Evolutionary conservation across 1,139 yeast genomes (phyloP), one percentile per base, ranked within the genome.

Genomic region (Candida sanyaensis): DNA sequence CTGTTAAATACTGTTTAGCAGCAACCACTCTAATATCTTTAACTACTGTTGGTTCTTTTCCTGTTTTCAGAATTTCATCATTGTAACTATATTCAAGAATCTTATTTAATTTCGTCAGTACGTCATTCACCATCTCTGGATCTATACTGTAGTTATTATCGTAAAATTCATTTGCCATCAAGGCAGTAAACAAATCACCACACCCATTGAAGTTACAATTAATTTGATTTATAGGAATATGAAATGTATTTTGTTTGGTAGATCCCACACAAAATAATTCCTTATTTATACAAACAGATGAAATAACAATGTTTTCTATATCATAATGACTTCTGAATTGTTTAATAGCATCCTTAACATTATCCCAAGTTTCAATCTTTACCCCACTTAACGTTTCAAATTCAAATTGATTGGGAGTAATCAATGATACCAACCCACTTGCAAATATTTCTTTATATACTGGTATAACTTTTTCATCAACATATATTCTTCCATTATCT

Each of bases 101-200:
- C 47, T 60, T 59, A 42, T 65, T 56, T 21, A 75, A 59, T 50
- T 63, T 69, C 13, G 48, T 50, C 45, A 72, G 59, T 5, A 65
- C 69, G 40, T 59, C 63, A 3, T 62, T 60, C 30, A 75, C 53
- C 26, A 64, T 66, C 6, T 49, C 49, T 1, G 69, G 68, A 4
- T 66, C 60, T 6, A 74, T 58, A 12, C 41, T 45, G 33, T 50
- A 39, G 8, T 55, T 53, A 39, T 62, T 59, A 6, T 56, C 49
- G 48, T 59, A 62, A 51, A 68, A 73, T 6, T 59, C 60, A 45
- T 73, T 61, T 13, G 77, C 67, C n/a, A 74, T 43, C 27, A 75
- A 59, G 1, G 73, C 78, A 1, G 76, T 65, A 52, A 75, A 73
- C 23, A 75, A 60, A 52, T 75, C 80, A 5, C 80, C 80, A 55